Evolutionary conservation across 805 yeast genomes (phyloP).

Genomic region (Zygotorulaspora florentina): DNA sequence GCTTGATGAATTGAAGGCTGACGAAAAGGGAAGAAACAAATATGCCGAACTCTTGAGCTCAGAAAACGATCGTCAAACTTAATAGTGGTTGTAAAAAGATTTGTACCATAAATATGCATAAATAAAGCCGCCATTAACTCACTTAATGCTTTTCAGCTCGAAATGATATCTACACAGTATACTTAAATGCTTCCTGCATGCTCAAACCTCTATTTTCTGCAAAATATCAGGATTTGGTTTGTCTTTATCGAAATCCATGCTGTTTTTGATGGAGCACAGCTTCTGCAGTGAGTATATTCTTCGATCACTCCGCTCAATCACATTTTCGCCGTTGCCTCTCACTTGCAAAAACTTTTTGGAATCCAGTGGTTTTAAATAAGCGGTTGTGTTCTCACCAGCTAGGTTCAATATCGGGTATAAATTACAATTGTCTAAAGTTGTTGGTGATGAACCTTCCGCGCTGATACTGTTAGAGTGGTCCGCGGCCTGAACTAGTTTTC

Average conservation of each 20-base stretch:
- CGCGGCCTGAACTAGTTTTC: neutral
- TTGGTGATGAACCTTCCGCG: neutral
- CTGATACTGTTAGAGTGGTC: neutral
- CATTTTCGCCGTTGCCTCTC: neutral
- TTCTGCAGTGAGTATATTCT: constrained; percentile 2
- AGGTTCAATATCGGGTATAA: constrained; percentile 2
- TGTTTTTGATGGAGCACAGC: neutral
- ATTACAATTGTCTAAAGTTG: neutral
- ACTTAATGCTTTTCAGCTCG: too few relatives aligned
- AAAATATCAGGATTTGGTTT: neutral
- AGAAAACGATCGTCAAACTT: constrained; percentile 32
- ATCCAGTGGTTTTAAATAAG: neutral
- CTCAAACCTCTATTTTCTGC: neutral
- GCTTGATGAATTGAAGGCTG: constrained; percentile 49
- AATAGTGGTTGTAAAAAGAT: neutral
- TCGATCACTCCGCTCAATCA: neutral
- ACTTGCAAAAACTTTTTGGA: neutral
- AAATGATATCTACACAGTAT: too few relatives aligned
- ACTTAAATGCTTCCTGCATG: too few relatives aligned
- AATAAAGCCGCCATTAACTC: neutral
- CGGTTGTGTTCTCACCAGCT: constrained; percentile 1
- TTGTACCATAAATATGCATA: constrained; percentile 1
- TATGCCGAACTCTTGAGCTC: constrained; percentile 31
- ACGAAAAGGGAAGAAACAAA: constrained; percentile 46
- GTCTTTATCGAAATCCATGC: neutral